Evolutionary conservation across 73 alveolate genomes (phyloP).

Genomic region (Paramecium sonneborni): DNA sequence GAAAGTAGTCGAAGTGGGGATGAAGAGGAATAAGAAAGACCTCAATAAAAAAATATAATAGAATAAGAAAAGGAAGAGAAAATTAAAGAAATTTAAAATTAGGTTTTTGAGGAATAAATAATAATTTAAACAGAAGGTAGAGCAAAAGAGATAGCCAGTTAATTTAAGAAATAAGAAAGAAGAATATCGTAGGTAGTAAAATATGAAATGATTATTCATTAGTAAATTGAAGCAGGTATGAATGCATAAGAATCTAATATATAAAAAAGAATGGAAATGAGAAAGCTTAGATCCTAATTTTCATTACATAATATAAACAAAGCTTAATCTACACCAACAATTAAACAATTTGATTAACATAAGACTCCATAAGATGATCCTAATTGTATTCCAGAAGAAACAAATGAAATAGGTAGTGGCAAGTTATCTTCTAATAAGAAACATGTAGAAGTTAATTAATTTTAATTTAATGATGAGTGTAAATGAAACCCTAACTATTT

Average conservation of each 20-base stretch:
- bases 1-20: background rate
- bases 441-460: background rate
- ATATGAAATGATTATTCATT: background rate
- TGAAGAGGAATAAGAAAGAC: background rate
- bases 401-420: background rate
- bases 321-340: background rate
- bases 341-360: background rate
- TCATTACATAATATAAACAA: background rate
- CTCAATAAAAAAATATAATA: background rate
- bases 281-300: background rate
- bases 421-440: background rate
- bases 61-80: constrained; percentile 3
- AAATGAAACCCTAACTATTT: background rate
- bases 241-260: background rate
- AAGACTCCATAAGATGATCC: background rate
- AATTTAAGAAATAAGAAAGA: background rate
- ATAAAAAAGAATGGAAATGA: background rate
- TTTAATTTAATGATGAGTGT: background rate
- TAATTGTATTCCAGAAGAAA: background rate
- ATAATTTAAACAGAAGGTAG: background rate
- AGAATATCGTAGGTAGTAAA: background rate
- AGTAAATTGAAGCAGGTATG: constrained; percentile 9
- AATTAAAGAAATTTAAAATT: background rate
- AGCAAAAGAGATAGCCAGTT: background rate
- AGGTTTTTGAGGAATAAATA: background rate